Conservation (phyloP, 2,329 filamentous ascomycete species). For the Rutstroemia sp. region DNA sequence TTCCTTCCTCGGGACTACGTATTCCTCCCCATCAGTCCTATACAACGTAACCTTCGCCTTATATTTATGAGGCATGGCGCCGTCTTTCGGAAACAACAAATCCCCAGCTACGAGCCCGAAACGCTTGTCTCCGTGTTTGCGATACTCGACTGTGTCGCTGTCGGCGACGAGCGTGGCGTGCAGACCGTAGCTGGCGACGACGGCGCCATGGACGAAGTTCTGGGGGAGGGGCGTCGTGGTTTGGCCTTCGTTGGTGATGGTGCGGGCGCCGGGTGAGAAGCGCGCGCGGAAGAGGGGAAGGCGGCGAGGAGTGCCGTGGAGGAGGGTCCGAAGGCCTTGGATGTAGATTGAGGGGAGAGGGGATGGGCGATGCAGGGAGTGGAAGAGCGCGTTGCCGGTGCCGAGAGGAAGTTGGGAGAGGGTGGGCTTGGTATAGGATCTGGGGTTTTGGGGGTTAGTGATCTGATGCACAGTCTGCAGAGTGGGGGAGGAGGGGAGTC, state of each 20-base stretch:
- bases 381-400: slow-evolving; percentile 58
- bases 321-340: slow-evolving; percentile 46
- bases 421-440: slow-evolving; percentile 32
- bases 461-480: slow-evolving; percentile 15
- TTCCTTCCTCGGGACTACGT: slow-evolving; percentile 33
- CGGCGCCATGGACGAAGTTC: slow-evolving; percentile 56
- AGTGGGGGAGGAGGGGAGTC: neutral
- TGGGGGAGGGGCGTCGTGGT: slow-evolving; percentile 20
- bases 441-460: slow-evolving; percentile 4
- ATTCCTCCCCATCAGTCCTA: slow-evolving; percentile 24
- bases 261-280: slow-evolving; percentile 48
- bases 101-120: slow-evolving; percentile 81
- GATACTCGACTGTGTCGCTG: slow-evolving; percentile 77
- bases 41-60: slow-evolving; percentile 39
- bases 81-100: slow-evolving; percentile 52
- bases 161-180: slow-evolving; percentile 86
- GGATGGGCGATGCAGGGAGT: slow-evolving; percentile 46
- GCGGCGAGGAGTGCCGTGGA: slow-evolving; percentile 45
- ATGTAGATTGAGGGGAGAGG: slow-evolving; percentile 36
- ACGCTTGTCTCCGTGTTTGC: slow-evolving; percentile 66
- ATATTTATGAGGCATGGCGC: slow-evolving; percentile 47
- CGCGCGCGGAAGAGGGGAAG: slow-evolving; percentile 56
- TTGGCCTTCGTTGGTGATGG: slow-evolving; percentile 33
- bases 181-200: slow-evolving; percentile 85
- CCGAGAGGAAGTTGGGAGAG: slow-evolving; percentile 53